Conservation (phyloP, 2,329 filamentous ascomycete species). For the Pyrenophora seminiperda region DNA sequence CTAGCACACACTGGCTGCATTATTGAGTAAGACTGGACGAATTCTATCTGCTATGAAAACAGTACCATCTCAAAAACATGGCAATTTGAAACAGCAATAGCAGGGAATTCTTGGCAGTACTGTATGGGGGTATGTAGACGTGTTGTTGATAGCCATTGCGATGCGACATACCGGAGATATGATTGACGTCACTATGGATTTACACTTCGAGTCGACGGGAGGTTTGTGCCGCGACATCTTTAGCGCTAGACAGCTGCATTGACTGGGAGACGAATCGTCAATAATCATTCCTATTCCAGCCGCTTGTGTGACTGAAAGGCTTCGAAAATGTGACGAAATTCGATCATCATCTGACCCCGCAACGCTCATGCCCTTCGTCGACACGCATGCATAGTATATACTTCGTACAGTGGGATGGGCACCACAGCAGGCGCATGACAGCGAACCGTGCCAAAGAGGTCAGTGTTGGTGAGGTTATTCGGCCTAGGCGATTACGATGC, state of each 20-base stretch:
- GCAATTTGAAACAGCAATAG: constrained; percentile 7
- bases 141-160: background rate
- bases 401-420: background rate
- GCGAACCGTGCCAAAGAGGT: background rate
- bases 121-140: background rate
- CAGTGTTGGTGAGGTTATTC: constrained; percentile 1
- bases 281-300: constrained; percentile 6
- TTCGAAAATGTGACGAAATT: constrained; percentile 4
- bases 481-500: constrained; percentile 8
- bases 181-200: constrained; percentile 12
- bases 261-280: background rate
- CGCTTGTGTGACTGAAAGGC: constrained; percentile 3
- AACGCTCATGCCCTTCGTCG: constrained; percentile 1
- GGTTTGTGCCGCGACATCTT: constrained; percentile 2
- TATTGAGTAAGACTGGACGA: constrained; percentile 3
- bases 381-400: too few relatives aligned
- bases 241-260: constrained; percentile 1
- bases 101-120: constrained; percentile 3
- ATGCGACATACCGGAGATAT: constrained; percentile 6
- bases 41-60: background rate
- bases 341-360: constrained; percentile 5
- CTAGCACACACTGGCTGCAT: background rate
- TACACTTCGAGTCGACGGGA: background rate
- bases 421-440: background rate
- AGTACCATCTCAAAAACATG: background rate